These are phyloP conservation scores for Fusarium luffae DNA, from an alignment of 2,329 filamentous ascomycete species.

Conservation along the genomic window DNA sequence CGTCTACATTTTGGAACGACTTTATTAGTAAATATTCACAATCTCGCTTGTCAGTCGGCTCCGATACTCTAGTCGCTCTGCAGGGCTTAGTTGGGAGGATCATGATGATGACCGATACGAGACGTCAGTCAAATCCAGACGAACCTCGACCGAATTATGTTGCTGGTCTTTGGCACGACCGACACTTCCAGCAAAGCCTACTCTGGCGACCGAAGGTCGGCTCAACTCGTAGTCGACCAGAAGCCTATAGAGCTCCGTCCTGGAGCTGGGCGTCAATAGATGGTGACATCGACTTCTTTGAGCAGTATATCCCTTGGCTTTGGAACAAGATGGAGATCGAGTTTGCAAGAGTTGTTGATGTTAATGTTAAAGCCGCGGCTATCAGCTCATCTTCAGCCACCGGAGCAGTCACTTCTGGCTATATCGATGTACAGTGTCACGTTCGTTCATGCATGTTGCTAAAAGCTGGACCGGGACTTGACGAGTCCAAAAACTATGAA, in stretches of 20 bases:
- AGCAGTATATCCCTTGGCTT: background rate
- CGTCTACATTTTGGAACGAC: background rate
- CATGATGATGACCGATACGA: background rate
- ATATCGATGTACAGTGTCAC: background rate
- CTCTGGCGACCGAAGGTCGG: background rate
- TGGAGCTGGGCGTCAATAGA: constrained; percentile 12
- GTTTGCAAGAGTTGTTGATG: background rate
- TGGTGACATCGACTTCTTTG: background rate
- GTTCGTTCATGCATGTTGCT: background rate
- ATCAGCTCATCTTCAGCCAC: background rate
- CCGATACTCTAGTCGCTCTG: background rate
- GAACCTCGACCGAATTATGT: background rate
- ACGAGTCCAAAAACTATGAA: accelerated
- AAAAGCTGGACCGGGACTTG: background rate
- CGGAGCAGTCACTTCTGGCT: background rate
- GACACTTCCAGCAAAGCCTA: background rate
- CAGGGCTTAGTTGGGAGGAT: constrained; percentile 3
- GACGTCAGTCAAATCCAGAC: accelerated
- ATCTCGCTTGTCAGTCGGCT: background rate
- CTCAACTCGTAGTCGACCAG: accelerated
- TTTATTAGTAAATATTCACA: background rate
- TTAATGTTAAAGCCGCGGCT: background rate
- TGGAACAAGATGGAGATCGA: background rate
- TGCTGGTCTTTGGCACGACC: background rate
- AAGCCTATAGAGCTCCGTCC: background rate